These are phyloP conservation scores for Penicillium nucicola DNA, from an alignment of 495 filamentous ascomycete species.

Conservation along the genomic window DNA sequence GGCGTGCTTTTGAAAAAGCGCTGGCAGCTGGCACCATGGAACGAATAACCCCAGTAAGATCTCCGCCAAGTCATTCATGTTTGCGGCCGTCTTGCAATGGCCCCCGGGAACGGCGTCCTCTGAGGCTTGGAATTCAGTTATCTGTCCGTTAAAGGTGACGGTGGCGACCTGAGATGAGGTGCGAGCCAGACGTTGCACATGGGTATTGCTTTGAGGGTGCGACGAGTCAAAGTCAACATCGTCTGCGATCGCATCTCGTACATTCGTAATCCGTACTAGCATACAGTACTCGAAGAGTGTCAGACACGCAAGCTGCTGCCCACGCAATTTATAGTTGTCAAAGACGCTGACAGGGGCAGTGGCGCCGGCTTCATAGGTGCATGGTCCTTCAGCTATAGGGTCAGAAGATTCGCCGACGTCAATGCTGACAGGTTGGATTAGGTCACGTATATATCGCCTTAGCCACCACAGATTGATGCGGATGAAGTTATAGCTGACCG, in stretches of 20 bases:
- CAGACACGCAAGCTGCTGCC: not conserved
- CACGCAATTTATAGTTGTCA: constrained; percentile 1
- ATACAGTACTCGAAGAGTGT: constrained; percentile 1
- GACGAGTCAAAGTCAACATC: not conserved
- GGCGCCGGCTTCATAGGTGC: not conserved
- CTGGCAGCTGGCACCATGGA: constrained; percentile 1
- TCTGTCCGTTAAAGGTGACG: constrained; percentile 1
- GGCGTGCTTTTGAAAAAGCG: not conserved
- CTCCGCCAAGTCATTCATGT: constrained; percentile 6
- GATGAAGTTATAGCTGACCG: constrained; percentile 1
- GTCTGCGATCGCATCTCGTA: constrained; percentile 1
- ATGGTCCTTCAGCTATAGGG: not conserved
- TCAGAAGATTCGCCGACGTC: not conserved
- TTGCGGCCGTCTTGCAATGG: constrained; percentile 4
- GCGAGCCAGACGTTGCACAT: constrained; percentile 6
- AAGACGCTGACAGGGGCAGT: not conserved
- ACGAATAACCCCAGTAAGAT: constrained; percentile 9
- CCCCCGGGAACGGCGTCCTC: constrained; percentile 8
- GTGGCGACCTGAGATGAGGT: not conserved
- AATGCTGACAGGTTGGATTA: not conserved
- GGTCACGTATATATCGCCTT: constrained; percentile 1
- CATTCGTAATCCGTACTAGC: not conserved
- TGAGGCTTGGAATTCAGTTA: constrained; percentile 5
- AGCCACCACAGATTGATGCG: constrained; percentile 9
- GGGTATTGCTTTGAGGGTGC: constrained; percentile 3